phyloP scores from a whole-genome alignment of 805 yeast genomes.

The Candida rishiriensis region DNA sequence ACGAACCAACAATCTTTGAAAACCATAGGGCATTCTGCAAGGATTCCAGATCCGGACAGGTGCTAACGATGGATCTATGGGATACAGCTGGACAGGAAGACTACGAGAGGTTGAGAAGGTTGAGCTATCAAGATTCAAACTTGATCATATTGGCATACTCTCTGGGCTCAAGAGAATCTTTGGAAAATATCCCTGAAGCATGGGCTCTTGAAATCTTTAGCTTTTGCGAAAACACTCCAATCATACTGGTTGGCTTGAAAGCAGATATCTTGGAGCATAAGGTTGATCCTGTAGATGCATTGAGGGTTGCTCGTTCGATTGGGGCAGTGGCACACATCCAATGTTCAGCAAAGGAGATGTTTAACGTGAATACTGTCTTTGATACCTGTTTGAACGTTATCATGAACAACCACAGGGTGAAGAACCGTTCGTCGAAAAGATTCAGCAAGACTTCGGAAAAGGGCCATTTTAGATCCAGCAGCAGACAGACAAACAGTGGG shows the following conservation, averaged over 20 bases:
- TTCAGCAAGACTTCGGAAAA: constrained; percentile 10
- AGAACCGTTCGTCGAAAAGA: constrained; percentile 10
- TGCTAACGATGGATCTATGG: constrained; percentile 84
- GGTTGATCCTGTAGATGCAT: constrained; percentile 23
- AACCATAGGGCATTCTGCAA: constrained; percentile 88
- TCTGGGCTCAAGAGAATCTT: constrained; percentile 54
- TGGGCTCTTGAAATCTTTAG: constrained; percentile 88
- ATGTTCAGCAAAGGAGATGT: constrained; percentile 72
- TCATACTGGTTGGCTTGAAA: constrained; percentile 79
- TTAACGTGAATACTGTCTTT: constrained; percentile 65
- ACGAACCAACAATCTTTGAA: constrained; percentile 96
- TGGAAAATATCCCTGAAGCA: constrained; percentile 68
- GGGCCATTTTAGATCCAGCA: constrained; percentile 20
- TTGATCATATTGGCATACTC: constrained; percentile 73
- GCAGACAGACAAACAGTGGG: constrained; percentile 12
- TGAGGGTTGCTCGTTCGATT: constrained; percentile 34
- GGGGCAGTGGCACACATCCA: constrained; percentile 71
- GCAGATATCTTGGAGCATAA: constrained; percentile 50
- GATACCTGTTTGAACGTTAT: constrained; percentile 40
- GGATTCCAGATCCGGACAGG: constrained; percentile 87
- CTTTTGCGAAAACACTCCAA: constrained; percentile 77
- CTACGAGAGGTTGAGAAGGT: constrained; percentile 81
- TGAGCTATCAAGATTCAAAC: constrained; percentile 82
- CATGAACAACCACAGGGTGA: constrained; percentile 17
- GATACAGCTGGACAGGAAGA: constrained; percentile 96